Evolutionary conservation across 768 basidiomycete genomes (phyloP).

Genomic region (Termitomyces sp.): DNA sequence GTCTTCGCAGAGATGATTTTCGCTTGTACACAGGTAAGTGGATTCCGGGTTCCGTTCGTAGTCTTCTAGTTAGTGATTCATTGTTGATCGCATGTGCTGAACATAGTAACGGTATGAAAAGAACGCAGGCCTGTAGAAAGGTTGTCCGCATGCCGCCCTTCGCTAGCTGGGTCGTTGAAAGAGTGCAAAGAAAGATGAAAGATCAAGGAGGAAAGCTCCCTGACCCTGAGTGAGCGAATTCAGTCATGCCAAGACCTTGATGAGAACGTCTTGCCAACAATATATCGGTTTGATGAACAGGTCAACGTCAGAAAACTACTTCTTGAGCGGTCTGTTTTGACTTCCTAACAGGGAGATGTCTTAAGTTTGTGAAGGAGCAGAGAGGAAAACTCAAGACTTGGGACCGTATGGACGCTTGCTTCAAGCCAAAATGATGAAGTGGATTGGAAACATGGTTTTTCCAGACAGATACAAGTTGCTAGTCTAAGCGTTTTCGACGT

Average conservation of each 20-base stretch:
- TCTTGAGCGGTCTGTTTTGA: too few relatives aligned
- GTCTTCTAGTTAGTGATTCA: slow-evolving; percentile 1
- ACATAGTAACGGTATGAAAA: slow-evolving; percentile 2
- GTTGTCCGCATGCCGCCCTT: slow-evolving; percentile 5
- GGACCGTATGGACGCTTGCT: neutral
- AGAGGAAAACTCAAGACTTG: neutral
- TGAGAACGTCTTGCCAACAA: neutral
- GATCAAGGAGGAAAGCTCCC: neutral
- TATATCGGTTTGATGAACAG: neutral
- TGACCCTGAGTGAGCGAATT: neutral
- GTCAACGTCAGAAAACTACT: too few relatives aligned
- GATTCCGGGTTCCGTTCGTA: slow-evolving; percentile 25
- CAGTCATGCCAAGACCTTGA: neutral
- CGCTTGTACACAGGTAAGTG: slow-evolving; percentile 30
- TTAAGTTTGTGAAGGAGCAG: neutral
- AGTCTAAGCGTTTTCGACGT: too few relatives aligned
- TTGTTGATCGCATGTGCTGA: neutral
- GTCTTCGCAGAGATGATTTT: slow-evolving; percentile 16
- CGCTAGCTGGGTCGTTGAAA: neutral
- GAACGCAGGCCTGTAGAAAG: slow-evolving; percentile 1
- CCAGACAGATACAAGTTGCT: neutral
- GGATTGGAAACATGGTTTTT: too few relatives aligned
- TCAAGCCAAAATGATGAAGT: neutral
- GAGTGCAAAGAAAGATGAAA: neutral
- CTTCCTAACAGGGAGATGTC: neutral